Evolutionary conservation across 2,329 filamentous ascomycete genomes (phyloP).

Genomic region (Escovopsis sp.): DNA sequence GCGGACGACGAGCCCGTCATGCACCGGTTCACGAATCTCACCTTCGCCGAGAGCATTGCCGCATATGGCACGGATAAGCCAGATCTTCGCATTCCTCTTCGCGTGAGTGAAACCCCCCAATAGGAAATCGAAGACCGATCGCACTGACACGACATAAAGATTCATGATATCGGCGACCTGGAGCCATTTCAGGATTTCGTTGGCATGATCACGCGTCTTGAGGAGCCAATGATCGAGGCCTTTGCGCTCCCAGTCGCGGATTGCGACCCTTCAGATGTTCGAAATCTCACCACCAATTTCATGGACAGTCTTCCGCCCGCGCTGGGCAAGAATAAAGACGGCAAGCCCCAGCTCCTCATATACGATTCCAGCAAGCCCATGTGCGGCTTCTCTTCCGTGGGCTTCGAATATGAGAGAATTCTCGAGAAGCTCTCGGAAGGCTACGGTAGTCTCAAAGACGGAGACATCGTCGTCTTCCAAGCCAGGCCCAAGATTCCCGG

Average conservation of each 20-base stretch:
- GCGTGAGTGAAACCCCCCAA: slow-evolving; percentile 26
- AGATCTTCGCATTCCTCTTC: slow-evolving; percentile 60
- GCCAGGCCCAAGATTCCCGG: slow-evolving; percentile 55
- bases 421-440: slow-evolving; percentile 15
- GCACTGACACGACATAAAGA: slow-evolving; percentile 28
- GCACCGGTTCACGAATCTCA: slow-evolving; percentile 20
- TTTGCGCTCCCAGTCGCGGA: slow-evolving; percentile 50
- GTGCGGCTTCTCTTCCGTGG: slow-evolving; percentile 62
- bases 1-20: slow-evolving; percentile 10
- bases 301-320: slow-evolving; percentile 48
- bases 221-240: slow-evolving; percentile 58
- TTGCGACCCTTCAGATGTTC: slow-evolving; percentile 36
- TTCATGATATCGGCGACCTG: slow-evolving; percentile 48
- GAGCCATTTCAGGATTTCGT: slow-evolving; percentile 46
- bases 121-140: neutral
- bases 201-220: slow-evolving; percentile 57
- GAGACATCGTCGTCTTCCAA: slow-evolving; percentile 71
- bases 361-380: slow-evolving; percentile 61
- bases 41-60: slow-evolving; percentile 45
- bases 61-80: slow-evolving; percentile 84
- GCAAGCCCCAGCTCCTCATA: slow-evolving; percentile 68
- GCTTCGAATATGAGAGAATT: slow-evolving; percentile 48
- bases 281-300: slow-evolving; percentile 51
- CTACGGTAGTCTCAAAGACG: slow-evolving; percentile 37
- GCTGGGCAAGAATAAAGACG: slow-evolving; percentile 55